Base-by-base conservation (phyloP, 768 basidiomycete genomes). In the Leccinum boreale region DNA sequence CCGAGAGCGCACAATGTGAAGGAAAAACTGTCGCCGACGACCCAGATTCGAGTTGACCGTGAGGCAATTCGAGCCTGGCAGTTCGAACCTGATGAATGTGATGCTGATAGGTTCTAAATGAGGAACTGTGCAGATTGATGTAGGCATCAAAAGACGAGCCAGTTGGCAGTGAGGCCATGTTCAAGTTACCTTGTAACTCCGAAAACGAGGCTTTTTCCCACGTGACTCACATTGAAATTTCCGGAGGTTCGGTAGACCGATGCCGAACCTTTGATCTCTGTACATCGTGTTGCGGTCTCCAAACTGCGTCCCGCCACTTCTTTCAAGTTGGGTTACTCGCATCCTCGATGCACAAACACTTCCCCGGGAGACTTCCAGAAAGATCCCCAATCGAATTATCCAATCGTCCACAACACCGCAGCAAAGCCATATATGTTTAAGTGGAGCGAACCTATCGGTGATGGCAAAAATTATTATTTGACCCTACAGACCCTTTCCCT, bases 151-250 rank as follows among this genome's bases (percentile, higher is more conserved):
- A 28, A 9, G 31, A 23, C 24, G n/a, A 5, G 58, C 28, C 42
- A 19, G 36, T 39, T 47, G 60, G 60, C 60, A 12, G 60, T 57
- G 53, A 52, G 23, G 23, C 33, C 3, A 39, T 9, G 39, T n/a
- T n/a, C 8, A 5, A 19, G 44, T n/a, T 49, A 28, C 48, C 48
- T 49, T 29, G 28, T 49, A n/a, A n/a, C 9, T 9, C 17, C 8
- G 17, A 29, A 11, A 31, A 31, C 4, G 11, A 24, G 11, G 29
- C 12, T 12, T 29, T 29, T 17, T 26, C 23, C 46, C 21, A 47
- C 17, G n/a, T 39, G 17, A 39, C 39, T 39, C 17, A 10, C 39
- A n/a, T 39, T 35, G 17, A 17, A n/a, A 39, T 39, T 39, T 39
- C n/a, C 39, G 39, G 39, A 39, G 17, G 17, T 39, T 7, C 39